Evolutionary conservation across 2,329 filamentous ascomycete genomes (phyloP).

Genomic region (Aspergillus novofumigatus): DNA sequence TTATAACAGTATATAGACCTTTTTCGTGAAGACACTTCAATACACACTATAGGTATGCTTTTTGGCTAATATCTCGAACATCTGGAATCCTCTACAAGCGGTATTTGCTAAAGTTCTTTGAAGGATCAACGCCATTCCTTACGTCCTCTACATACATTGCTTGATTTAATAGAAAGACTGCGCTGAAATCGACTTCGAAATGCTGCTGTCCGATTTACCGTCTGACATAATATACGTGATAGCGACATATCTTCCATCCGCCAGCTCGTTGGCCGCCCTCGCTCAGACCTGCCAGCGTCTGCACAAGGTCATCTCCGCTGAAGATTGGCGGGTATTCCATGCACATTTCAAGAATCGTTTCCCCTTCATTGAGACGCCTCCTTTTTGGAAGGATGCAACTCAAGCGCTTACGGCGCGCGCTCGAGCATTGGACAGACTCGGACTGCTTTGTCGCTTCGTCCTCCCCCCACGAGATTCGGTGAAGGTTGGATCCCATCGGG

Average conservation of each 20-base stretch:
- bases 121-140: neutral
- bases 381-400: slow-evolving; percentile 48
- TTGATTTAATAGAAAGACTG: neutral
- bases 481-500: slow-evolving; percentile 28
- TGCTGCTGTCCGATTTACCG: slow-evolving; percentile 35
- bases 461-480: slow-evolving; percentile 42
- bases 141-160: neutral
- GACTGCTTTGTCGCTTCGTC: slow-evolving; percentile 52
- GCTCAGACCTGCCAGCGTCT: slow-evolving; percentile 45
- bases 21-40: neutral
- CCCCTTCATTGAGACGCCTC: slow-evolving; percentile 40
- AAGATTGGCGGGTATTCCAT: slow-evolving; percentile 46
- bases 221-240: slow-evolving; percentile 43
- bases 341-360: slow-evolving; percentile 48
- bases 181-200: neutral
- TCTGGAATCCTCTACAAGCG: neutral
- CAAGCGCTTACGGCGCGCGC: slow-evolving; percentile 54
- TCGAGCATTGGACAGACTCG: slow-evolving; percentile 54
- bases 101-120: neutral
- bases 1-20: neutral
- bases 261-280: slow-evolving; percentile 42
- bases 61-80: neutral
- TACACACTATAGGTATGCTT: neutral
- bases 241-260: slow-evolving; percentile 41
- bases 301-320: slow-evolving; percentile 42